Base-by-base conservation (phyloP, 2,329 filamentous ascomycete genomes). In the Mariannaea sp. region DNA sequence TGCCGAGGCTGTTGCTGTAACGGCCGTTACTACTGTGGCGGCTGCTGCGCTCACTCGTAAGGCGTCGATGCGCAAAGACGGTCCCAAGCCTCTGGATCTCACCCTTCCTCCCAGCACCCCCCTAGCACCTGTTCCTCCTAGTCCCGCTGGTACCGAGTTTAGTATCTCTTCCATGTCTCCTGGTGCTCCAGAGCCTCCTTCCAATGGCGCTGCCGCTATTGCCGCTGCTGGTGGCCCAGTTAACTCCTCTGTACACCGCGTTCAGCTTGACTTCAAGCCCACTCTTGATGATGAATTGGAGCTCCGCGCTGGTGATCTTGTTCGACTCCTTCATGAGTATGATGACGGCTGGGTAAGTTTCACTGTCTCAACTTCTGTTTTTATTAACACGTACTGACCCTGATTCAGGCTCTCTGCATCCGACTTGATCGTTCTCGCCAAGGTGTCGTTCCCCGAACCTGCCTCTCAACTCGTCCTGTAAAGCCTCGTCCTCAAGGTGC, bases 261-360 rank as follows among this genome's bases (percentile, higher is more conserved):
- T 97, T 27, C 90, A 97, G 71, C 84, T 97, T 62, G 92, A 97
- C 72, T 99, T 97, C 73, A 88, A 85, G 71, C 92, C 94, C 20
- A 93, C 89, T 3, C 87, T 97, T 80, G 88, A 91, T 5, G 94
- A 99, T 68, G 94, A 99, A 74, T 79, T 99, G 67, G 89, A 85
- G 58, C 80, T 99, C 38, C 82, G 79, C 58, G 84, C 87, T 53
- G 94, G 94, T 46, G 87, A 95, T 58, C 80, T 99, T 42, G 90
- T 97, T 44, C 84, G 93, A 59, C 78, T 99, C 59, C 79, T 97
- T 46, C 93, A 97, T 68, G 92, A 96, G 74, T 99, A 97, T 67
- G 94, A 99, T 69, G 94, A 99, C 74, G 94, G 94, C 66, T 99
- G 94, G 94, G 90, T 93, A 82, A 82, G 89, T 32, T 81, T 33